Conservation (phyloP, 2,329 filamentous ascomycete genomes). For the Bisporella sp. region DNA sequence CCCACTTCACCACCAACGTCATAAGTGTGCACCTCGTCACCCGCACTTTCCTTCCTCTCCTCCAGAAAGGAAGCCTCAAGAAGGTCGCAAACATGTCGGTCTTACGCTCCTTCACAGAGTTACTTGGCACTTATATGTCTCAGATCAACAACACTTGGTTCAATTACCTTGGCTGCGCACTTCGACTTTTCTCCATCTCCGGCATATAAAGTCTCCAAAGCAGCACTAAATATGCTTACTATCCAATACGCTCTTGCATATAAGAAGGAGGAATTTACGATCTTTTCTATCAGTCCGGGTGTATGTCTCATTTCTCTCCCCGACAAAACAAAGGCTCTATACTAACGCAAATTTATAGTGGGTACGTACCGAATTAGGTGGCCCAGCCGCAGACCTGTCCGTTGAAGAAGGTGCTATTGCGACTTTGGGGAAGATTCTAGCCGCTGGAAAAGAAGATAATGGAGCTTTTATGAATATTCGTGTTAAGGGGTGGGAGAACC, state of each 20-base stretch:
- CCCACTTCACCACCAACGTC: too few relatives aligned
- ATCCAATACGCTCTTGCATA: slow-evolving; percentile 14
- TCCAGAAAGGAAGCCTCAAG: too few relatives aligned
- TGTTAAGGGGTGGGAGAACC: slow-evolving; percentile 9
- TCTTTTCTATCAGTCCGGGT: slow-evolving; percentile 36
- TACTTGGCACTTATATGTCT: too few relatives aligned
- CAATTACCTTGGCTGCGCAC: too few relatives aligned
- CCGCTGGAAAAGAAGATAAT: slow-evolving; percentile 3
- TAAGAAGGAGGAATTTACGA: slow-evolving; percentile 32
- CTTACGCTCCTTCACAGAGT: too few relatives aligned
- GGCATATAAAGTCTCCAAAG: too few relatives aligned
- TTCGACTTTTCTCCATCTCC: too few relatives aligned
- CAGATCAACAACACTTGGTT: too few relatives aligned
- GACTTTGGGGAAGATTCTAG: slow-evolving; percentile 5
- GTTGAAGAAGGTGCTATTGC: slow-evolving; percentile 30
- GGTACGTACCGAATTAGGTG: slow-evolving; percentile 36
- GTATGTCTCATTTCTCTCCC: slow-evolving; percentile 23
- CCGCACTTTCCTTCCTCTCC: too few relatives aligned
- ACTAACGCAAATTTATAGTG: slow-evolving; percentile 27
- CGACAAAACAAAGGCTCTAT: neutral
- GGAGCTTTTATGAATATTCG: slow-evolving; percentile 5
- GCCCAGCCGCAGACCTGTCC: slow-evolving; percentile 32
- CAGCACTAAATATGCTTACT: too few relatives aligned
- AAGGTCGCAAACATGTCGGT: too few relatives aligned
- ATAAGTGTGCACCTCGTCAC: too few relatives aligned